Conservation (phyloP, 805 yeast genomes). For the Metschnikowia colocasiae region DNA sequence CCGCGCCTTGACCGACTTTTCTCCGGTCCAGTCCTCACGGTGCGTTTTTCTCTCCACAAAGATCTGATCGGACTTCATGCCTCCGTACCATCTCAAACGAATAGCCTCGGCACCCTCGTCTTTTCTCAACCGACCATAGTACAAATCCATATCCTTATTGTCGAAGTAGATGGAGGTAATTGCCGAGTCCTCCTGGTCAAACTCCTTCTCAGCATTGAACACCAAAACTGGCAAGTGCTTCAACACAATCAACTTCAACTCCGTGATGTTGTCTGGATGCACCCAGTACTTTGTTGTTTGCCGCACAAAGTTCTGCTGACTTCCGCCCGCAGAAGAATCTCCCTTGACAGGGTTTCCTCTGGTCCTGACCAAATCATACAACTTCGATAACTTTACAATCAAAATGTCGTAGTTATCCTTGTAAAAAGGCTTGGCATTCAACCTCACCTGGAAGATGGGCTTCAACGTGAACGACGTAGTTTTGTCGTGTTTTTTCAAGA, state of each 20-base stretch:
- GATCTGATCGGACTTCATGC: conserved; percentile 87
- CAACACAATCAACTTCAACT: conserved; percentile 83
- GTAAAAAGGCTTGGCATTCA: conserved; percentile 92
- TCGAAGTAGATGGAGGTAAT: conserved; percentile 96
- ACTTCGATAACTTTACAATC: conserved; percentile 82
- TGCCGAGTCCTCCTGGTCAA: conserved; percentile 90
- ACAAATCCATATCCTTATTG: conserved; percentile 81
- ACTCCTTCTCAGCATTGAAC: conserved; percentile 93
- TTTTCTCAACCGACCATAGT: conserved; percentile 90
- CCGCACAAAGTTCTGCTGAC: conserved; percentile 95
- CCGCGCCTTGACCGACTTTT: conserved; percentile 97
- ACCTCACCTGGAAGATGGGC: conserved; percentile 90
- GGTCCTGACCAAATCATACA: conserved; percentile 91
- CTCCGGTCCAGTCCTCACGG: conserved; percentile 99
- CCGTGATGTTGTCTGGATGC: conserved; percentile 97
- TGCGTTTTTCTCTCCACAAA: conserved; percentile 98
- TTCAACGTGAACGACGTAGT: conserved; percentile 66
- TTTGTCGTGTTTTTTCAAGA: conserved; percentile 94
- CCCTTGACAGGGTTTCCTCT: conserved; percentile 94
- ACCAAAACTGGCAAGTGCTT: conserved; percentile 97
- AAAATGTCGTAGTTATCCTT: conserved; percentile 89
- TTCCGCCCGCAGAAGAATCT: conserved; percentile 97
- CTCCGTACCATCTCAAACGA: conserved; percentile 98
- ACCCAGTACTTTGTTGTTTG: conserved; percentile 99
- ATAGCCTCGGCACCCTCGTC: conserved; percentile 99